Conservation (phyloP, 2,329 filamentous ascomycete genomes). For the Fusarium musae region DNA sequence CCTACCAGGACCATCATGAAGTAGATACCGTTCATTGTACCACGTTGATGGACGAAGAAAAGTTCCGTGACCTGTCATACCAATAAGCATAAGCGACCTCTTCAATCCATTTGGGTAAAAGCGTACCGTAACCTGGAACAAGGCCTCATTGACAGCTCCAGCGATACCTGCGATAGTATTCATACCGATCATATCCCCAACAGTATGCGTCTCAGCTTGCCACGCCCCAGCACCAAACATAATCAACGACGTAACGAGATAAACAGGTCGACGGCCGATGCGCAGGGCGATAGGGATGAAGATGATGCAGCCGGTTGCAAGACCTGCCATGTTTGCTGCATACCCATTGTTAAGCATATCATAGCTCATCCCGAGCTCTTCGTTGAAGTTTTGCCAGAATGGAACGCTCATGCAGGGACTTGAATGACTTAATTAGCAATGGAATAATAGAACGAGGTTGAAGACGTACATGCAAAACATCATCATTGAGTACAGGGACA, state of each 20-base stretch:
- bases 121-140: conserved; percentile 46
- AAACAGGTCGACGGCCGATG: conserved; percentile 47
- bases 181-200: conserved; percentile 35
- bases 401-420: conserved; percentile 34
- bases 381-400: conserved; percentile 32
- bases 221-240: conserved; percentile 40
- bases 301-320: conserved; percentile 47
- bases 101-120: no score
- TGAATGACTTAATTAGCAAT: background rate
- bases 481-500: conserved; percentile 32
- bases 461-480: conserved; percentile 32
- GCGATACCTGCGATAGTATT: conserved; percentile 48
- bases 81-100: no score
- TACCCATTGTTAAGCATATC: conserved; percentile 41
- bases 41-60: conserved; percentile 47
- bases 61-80: conserved; percentile 37
- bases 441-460: accelerated
- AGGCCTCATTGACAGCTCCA: conserved; percentile 52
- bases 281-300: conserved; percentile 49
- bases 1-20: conserved; percentile 31
- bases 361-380: conserved; percentile 34
- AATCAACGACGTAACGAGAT: conserved; percentile 40
- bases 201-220: conserved; percentile 39
- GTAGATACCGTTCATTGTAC: conserved; percentile 44
- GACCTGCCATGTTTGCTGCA: conserved; percentile 44